Conservation (phyloP, 1,139 yeast genomes). For the Sporopachydermia cereana region DNA sequence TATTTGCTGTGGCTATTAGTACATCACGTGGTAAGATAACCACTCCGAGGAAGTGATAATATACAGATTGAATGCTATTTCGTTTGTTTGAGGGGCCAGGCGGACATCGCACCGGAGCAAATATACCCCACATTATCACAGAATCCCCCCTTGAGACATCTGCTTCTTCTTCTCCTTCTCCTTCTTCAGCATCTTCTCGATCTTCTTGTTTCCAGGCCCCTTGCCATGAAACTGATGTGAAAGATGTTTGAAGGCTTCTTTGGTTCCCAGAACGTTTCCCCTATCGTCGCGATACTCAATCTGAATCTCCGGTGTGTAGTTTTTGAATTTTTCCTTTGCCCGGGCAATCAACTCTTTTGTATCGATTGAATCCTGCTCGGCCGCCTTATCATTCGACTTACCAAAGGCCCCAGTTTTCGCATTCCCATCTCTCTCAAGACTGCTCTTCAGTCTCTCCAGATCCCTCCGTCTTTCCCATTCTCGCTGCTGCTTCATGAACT, state of each 20-base stretch:
- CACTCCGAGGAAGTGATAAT: too few species aligned
- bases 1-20: too few species aligned
- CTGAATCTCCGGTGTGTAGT: constrained; percentile 55
- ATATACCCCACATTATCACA: neutral
- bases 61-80: too few species aligned
- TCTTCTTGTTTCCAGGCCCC: constrained; percentile 33
- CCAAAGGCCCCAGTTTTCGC: constrained; percentile 16
- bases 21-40: too few species aligned
- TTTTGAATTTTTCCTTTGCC: constrained; percentile 25
- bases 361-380: too few species aligned
- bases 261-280: constrained; percentile 54
- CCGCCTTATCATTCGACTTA: constrained; percentile 20
- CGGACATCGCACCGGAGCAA: too few species aligned
- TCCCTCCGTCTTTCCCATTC: constrained; percentile 20
- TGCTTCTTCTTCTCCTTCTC: constrained; percentile 23
- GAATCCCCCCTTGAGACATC: neutral
- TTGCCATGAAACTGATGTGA: constrained; percentile 86
- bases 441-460: constrained; percentile 13
- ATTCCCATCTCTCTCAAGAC: constrained; percentile 10
- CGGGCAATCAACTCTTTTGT: constrained; percentile 7
- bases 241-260: constrained; percentile 74
- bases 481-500: constrained; percentile 17
- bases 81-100: too few species aligned
- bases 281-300: constrained; percentile 58
- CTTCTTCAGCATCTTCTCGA: constrained; percentile 26